Percentiles rank a stretch among this genome's conserved stretches.
Evolutionary conservation across 2,329 filamentous ascomycete species (phyloP).

Genomic region (Clonostachys rhizophaga): DNA sequence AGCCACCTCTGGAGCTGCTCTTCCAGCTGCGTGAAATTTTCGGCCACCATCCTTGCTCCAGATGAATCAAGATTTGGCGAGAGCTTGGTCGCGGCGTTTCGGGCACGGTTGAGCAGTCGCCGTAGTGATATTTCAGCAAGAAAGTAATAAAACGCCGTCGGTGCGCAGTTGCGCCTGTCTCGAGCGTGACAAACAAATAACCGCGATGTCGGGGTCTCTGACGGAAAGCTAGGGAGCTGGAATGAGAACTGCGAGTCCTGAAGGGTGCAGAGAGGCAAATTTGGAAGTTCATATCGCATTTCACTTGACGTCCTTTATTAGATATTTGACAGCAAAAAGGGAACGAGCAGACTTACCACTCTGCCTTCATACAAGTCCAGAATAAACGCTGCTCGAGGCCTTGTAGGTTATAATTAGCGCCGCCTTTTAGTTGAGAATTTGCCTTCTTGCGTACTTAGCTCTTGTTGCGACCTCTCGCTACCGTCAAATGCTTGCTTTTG

Average conservation of each 20-base stretch:
- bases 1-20: constrained; percentile 77
- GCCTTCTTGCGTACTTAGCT: constrained; percentile 4
- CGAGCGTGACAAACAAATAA: neutral
- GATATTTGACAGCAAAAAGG: neutral
- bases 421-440: too few species aligned
- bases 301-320: constrained; percentile 1
- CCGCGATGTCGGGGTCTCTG: too few species aligned
- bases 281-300: constrained; percentile 7
- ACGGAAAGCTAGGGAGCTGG: constrained; percentile 6
- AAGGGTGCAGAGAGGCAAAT: constrained; percentile 6
- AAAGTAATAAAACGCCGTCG: constrained; percentile 46
- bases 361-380: constrained; percentile 7
- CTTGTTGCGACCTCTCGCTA: constrained; percentile 2
- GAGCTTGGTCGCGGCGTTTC: constrained; percentile 16
- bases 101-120: constrained; percentile 59
- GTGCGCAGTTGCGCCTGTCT: neutral
- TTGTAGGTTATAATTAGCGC: neutral
- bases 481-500: constrained; percentile 5
- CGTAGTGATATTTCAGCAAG: constrained; percentile 71
- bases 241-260: constrained; percentile 7
- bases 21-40: constrained; percentile 44
- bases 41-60: too few species aligned
- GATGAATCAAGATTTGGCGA: constrained; percentile 67
- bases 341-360: constrained; percentile 3
- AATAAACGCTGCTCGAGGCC: constrained; percentile 7